phyloP scores from a whole-genome alignment of 23 red algal species.

The Agarophyton chilense region DNA sequence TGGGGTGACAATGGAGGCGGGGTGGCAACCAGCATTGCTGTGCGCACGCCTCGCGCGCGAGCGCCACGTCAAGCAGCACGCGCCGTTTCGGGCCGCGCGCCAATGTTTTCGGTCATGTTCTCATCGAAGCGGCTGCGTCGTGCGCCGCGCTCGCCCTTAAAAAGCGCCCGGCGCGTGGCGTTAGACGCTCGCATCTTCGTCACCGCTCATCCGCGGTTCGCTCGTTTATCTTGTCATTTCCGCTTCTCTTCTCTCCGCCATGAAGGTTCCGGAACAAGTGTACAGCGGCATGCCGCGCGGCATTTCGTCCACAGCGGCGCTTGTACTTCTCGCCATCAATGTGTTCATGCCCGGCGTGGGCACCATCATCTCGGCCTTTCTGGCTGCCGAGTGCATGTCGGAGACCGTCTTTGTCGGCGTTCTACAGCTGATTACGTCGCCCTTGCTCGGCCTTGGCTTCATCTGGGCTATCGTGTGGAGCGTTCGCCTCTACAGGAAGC shows the following conservation, averaged over 20 bases:
- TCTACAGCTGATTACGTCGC: constrained; percentile 34
- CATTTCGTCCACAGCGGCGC: constrained; percentile 24
- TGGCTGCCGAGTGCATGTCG: constrained; percentile 27
- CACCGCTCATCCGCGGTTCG: too few relatives aligned
- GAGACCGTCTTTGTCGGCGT: constrained; percentile 36
- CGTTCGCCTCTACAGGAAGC: constrained; percentile 42
- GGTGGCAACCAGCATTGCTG: too few relatives aligned
- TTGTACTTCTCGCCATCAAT: constrained; percentile 40
- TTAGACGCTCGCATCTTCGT: too few relatives aligned
- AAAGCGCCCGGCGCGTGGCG: too few relatives aligned
- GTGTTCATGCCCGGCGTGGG: constrained; percentile 46
- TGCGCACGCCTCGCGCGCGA: too few relatives aligned
- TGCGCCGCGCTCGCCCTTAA: too few relatives aligned
- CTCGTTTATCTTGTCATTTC: too few relatives aligned
- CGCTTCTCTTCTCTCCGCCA: too few relatives aligned
- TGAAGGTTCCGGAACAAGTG: constrained; percentile 23
- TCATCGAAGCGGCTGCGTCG: too few relatives aligned
- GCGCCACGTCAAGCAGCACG: not conserved
- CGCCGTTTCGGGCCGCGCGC: not conserved
- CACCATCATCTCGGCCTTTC: constrained; percentile 44
- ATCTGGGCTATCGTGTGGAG: constrained; percentile 64
- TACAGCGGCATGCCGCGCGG: constrained; percentile 35
- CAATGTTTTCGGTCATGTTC: constrained; percentile 3
- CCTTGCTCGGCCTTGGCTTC: constrained; percentile 32
- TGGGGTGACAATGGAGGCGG: too few relatives aligned